A percentile compares a stretch with the other conserved stretches of the same genome.
These are phyloP conservation scores for Echium plantagineum DNA, from an alignment of 257 asterid genomes.

Conservation along the genomic window DNA sequence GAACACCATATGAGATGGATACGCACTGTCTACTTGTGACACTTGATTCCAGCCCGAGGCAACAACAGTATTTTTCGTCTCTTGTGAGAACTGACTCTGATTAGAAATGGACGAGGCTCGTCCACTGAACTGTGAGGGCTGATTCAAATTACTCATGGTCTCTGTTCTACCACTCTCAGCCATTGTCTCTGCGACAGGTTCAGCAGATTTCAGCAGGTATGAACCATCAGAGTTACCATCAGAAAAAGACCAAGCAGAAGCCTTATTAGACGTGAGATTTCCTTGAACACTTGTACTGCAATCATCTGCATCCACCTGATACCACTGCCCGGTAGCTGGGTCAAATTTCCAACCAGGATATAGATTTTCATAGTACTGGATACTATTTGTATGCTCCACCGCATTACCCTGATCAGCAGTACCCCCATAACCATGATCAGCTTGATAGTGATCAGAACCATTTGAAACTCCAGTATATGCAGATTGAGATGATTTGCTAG, in stretches of 20 bases:
- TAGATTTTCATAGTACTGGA: conserved; percentile 52
- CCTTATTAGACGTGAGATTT: conserved; percentile 10
- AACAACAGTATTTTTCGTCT: background rate
- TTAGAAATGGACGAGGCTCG: background rate
- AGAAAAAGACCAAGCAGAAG: conserved; percentile 33
- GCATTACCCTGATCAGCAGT: conserved; percentile 35
- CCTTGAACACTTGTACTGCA: conserved; percentile 18
- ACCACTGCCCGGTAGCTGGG: conserved; percentile 56
- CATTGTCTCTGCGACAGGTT: conserved; percentile 23
- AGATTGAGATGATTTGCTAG: conserved; percentile 24
- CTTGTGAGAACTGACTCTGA: conserved; percentile 10
- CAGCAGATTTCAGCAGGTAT: conserved; percentile 54
- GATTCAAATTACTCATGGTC: conserved; percentile 32
- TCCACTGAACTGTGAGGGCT: conserved; percentile 19
- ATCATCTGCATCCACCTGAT: conserved; percentile 39
- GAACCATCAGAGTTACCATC: conserved; percentile 43
- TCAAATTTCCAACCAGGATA: conserved; percentile 78
- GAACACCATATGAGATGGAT: conserved; percentile 69
- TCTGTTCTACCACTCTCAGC: conserved; percentile 38
- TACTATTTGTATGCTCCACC: conserved; percentile 36
- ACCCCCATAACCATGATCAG: conserved; percentile 21
- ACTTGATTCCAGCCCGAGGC: conserved; percentile 11
- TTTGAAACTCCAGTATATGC: conserved; percentile 19
- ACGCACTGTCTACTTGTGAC: conserved; percentile 29
- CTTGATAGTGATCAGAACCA: conserved; percentile 23